phyloP scores from a whole-genome alignment of 345 rosid genomes.

The Fremontodendron californicum region DNA sequence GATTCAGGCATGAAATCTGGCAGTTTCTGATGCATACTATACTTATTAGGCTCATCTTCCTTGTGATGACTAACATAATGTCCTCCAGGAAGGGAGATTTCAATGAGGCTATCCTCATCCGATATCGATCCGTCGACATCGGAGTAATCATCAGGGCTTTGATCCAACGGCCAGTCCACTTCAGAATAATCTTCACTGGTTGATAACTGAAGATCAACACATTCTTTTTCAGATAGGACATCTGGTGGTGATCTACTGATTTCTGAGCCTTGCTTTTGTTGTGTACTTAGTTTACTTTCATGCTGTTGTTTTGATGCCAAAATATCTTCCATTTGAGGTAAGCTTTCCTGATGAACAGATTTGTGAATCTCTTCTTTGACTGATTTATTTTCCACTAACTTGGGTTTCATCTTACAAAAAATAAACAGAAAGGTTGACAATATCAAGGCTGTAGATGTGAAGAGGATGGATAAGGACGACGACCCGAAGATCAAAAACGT shows the following conservation, averaged over 20 bases:
- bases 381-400: neutral
- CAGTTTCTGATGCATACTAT: conserved; percentile 22
- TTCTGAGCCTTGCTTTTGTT: conserved; percentile 1
- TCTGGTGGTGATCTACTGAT: too few relatives aligned
- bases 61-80: conserved; percentile 40
- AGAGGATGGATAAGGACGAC: conserved; percentile 26
- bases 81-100: conserved; percentile 65
- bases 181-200: conserved; percentile 47
- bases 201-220: conserved; percentile 26
- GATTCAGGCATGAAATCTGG: conserved; percentile 30
- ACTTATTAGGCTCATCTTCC: conserved; percentile 19
- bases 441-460: conserved; percentile 33
- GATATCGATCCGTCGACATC: conserved; percentile 48
- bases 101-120: conserved; percentile 70
- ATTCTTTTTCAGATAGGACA: conserved; percentile 29
- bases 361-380: conserved; percentile 19
- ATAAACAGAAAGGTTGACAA: conserved; percentile 27
- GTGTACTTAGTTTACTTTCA: neutral
- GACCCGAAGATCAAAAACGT: conserved; percentile 30
- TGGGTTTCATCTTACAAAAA: conserved; percentile 22
- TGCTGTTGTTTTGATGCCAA: conserved; percentile 10
- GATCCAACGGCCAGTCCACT: conserved; percentile 30
- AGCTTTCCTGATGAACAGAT: conserved; percentile 14
- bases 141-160: conserved; percentile 38
- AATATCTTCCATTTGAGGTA: conserved; percentile 1